Evolutionary conservation across 2,329 filamentous ascomycete genomes (phyloP).

Genomic region (Phaeosphaeriaceae sp.): DNA sequence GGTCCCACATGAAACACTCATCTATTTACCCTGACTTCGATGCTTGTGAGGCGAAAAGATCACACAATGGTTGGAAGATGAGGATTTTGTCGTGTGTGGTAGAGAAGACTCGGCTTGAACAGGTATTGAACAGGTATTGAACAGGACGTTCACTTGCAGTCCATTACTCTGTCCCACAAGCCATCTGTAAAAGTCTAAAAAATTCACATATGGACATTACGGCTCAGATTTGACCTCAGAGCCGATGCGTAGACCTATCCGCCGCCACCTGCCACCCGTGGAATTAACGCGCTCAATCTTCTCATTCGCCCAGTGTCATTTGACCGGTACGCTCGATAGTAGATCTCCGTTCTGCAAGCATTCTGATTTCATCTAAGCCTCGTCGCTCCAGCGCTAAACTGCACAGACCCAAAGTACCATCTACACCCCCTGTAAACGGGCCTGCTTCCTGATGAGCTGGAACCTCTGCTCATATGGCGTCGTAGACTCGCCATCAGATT

Average conservation of each 20-base stretch:
- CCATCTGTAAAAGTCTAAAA: not conserved
- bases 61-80: not conserved
- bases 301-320: slow-evolving; percentile 25
- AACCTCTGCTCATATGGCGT: slow-evolving; percentile 11
- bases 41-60: not conserved
- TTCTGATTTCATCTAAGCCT: slow-evolving; percentile 41
- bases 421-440: slow-evolving; percentile 39
- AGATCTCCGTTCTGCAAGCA: slow-evolving; percentile 24
- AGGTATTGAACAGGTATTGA: too few species aligned
- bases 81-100: not conserved
- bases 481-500: slow-evolving; percentile 6
- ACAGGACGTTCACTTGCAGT: not conserved
- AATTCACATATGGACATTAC: not conserved
- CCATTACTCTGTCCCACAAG: not conserved
- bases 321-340: slow-evolving; percentile 34
- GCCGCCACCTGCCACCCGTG: slow-evolving; percentile 14
- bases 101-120: not conserved
- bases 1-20: slow-evolving; percentile 39
- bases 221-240: not conserved
- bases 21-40: slow-evolving; percentile 23
- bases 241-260: not conserved
- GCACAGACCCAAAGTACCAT: slow-evolving; percentile 39
- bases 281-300: slow-evolving; percentile 19
- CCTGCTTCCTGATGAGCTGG: slow-evolving; percentile 44
- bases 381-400: slow-evolving; percentile 31